Percentiles rank a stretch among this genome's conserved stretches.
Conservation (phyloP, 129 eudicot species). For the Pulicaria dysenterica region DNA sequence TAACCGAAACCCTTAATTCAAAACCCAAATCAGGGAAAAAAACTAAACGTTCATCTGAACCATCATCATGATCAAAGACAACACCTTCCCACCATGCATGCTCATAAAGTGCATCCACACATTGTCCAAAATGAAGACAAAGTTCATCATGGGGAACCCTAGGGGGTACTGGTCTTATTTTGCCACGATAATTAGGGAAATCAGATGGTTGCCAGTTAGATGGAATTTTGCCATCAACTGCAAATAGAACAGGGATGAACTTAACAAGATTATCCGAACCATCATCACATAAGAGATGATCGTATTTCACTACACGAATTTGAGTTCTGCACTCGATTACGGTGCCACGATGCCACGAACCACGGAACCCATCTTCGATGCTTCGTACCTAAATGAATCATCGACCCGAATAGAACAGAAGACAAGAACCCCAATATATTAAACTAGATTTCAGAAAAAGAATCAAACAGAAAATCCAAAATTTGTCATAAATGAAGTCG, state of each 20-base stretch:
- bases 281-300: conserved; percentile 47
- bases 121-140: conserved; percentile 59
- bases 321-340: conserved; percentile 37
- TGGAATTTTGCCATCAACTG: conserved; percentile 49
- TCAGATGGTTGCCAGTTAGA: conserved; percentile 13
- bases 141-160: background rate
- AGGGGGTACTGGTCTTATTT: conserved; percentile 69
- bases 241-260: conserved; percentile 42
- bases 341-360: conserved; percentile 71
- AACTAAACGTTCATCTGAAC: conserved; percentile 42
- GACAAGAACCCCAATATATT: background rate
- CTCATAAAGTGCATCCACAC: conserved; percentile 62
- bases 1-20: conserved; percentile 41
- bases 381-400: conserved; percentile 65
- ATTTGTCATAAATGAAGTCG: conserved; percentile 8
- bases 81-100: conserved; percentile 99
- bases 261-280: conserved; percentile 41
- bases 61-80: conserved; percentile 61
- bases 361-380: conserved; percentile 63
- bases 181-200: conserved; percentile 46
- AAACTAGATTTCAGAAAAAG: background rate
- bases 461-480: conserved; percentile 14
- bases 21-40: conserved; percentile 92
- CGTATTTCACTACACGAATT: conserved; percentile 51
- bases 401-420: background rate